These are phyloP conservation scores for Stemphylium beticola DNA, from an alignment of 2,329 filamentous ascomycete genomes.

Conservation along the genomic window DNA sequence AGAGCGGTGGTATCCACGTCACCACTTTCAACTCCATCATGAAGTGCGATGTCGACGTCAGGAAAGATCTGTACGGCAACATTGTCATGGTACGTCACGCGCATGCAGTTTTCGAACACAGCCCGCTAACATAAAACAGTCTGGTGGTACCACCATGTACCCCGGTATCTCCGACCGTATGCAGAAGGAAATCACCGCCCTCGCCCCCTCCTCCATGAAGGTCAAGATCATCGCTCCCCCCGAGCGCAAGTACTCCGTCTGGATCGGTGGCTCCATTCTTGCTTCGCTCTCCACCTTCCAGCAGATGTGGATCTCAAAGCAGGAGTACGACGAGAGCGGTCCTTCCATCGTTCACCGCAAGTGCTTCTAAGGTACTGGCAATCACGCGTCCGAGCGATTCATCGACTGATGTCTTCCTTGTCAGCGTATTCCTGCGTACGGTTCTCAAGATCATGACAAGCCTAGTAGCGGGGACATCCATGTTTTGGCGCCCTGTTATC, in stretches of 20 bases:
- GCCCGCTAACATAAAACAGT: slow-evolving; percentile 63
- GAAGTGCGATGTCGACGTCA: slow-evolving; percentile 99
- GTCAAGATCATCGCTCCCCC: slow-evolving; percentile 99
- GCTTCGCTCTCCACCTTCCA: slow-evolving; percentile 99
- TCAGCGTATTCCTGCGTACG: slow-evolving; percentile 45
- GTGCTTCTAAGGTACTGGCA: slow-evolving; percentile 90
- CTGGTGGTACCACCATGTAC: slow-evolving; percentile 99
- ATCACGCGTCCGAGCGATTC: slow-evolving; percentile 7
- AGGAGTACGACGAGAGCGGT: slow-evolving; percentile 99
- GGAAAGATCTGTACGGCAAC: slow-evolving; percentile 99
- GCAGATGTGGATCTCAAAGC: slow-evolving; percentile 99
- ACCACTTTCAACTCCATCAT: slow-evolving; percentile 99
- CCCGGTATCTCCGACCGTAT: slow-evolving; percentile 99
- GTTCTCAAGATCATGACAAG: slow-evolving; percentile 47
- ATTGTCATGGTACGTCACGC: slow-evolving; percentile 91
- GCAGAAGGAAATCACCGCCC: slow-evolving; percentile 99
- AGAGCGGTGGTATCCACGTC: slow-evolving; percentile 98
- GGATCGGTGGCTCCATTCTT: slow-evolving; percentile 99
- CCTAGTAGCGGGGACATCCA: slow-evolving; percentile 46
- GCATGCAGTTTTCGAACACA: not conserved
- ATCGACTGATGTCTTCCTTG: slow-evolving; percentile 30
- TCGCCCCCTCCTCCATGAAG: slow-evolving; percentile 99
- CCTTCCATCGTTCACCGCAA: slow-evolving; percentile 99
- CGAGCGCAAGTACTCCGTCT: slow-evolving; percentile 99
- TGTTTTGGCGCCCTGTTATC: slow-evolving; percentile 46